Conservation (phyloP, 805 yeast genomes). For the Ogataea pignaliae region DNA sequence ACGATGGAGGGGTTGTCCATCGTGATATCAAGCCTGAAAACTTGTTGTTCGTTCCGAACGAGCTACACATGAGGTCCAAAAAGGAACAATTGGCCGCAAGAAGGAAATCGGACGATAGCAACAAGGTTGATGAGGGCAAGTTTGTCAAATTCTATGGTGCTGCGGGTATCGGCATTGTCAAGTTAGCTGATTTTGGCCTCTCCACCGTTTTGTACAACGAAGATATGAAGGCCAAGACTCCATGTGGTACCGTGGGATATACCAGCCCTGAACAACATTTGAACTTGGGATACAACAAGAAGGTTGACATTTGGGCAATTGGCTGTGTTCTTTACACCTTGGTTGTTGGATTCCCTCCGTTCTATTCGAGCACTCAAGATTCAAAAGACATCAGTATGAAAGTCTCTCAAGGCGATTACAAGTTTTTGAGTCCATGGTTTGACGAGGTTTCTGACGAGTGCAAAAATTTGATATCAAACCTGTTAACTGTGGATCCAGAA, state of each 20-base stretch:
- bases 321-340: constrained; percentile 69
- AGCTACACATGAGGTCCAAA: constrained; percentile 36
- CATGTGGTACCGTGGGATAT: constrained; percentile 74
- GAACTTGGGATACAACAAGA: constrained; percentile 56
- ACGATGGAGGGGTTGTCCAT: constrained; percentile 70
- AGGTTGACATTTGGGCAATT: constrained; percentile 71
- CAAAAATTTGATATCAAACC: constrained; percentile 59
- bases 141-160: constrained; percentile 52
- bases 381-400: constrained; percentile 57
- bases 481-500: constrained; percentile 66
- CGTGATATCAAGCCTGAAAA: constrained; percentile 83
- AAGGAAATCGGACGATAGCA: constrained; percentile 53
- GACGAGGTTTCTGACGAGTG: constrained; percentile 74
- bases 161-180: constrained; percentile 60
- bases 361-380: constrained; percentile 60
- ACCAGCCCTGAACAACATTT: constrained; percentile 69
- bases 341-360: constrained; percentile 72
- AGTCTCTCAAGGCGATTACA: constrained; percentile 66
- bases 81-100: constrained; percentile 39
- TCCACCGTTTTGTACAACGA: constrained; percentile 49
- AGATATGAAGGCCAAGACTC: constrained; percentile 53
- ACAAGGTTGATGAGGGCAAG: constrained; percentile 59
- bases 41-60: constrained; percentile 56
- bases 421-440: constrained; percentile 85
- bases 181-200: constrained; percentile 67